Evolutionary conservation across 176 grass and related monocot species (phyloP), one percentile per base, ranked within the genome.

Genomic region (Aegilops tauschii): DNA sequence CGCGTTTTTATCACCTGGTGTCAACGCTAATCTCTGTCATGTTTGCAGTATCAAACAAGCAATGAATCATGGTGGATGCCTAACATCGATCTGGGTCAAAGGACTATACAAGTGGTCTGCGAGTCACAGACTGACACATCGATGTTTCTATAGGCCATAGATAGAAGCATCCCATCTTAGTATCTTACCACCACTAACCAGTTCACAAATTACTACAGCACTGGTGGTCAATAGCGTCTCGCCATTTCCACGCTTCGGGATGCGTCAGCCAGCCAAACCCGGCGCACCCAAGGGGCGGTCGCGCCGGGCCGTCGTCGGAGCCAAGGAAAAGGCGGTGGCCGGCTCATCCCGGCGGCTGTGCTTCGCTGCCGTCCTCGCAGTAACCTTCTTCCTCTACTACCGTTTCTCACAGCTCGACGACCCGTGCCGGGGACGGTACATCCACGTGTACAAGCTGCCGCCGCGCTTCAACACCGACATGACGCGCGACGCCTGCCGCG

Each of bases 401-500:
- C 71, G 23, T 45, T 74, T 47, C 71, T 47, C 71, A 40, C 40
- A 47, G 5, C 71, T 74, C 23, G 71, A 28, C 40, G 71, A 74
- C 45, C 73, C 73, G 52, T 79, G 65, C 85, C 42, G 61, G 13
- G 90, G 90, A 0, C 73, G 92, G 90, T 94, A 96, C 86, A 70
- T 97, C 83, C 93, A 92, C 84, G 84, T 88, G 20, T 76, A 89
- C 49, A 30, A 90, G 47, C 76, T 97, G 71, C 90, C 92, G 9
- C 16, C 83, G 28, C 78, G 91, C 9, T 97, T 97, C 87, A 97
- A 97, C 77, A 20, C 66, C 20, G 85, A 97, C 80, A 90, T 97
- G 81, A 11, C 92, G 54, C 61, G 75, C 63, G 83, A 92, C 25
- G 69, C 37, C 78, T 94, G 94, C 81, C 79, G 74, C 5, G 81